Percentiles rank a stretch among this genome's conserved stretches.
Evolutionary conservation across 192 early-diverging fungal genomes (phyloP).

Genomic region (Hyaloraphidium curvatum): DNA sequence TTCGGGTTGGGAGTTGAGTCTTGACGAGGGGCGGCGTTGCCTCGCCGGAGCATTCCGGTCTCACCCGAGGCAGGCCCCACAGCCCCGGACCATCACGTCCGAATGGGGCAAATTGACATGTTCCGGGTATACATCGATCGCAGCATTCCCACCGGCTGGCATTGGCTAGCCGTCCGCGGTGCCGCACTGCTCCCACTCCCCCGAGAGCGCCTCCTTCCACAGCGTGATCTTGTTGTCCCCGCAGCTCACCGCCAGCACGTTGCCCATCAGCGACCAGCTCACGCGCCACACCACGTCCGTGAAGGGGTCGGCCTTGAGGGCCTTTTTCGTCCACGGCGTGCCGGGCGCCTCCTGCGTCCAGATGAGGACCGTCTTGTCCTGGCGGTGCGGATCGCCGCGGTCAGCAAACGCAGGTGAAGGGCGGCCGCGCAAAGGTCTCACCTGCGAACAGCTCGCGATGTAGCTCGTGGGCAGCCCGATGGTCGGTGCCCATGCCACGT

Average conservation of each 20-base stretch:
- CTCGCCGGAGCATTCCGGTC: no score
- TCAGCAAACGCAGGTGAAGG: neutral
- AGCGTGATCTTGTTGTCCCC: slow-evolving; percentile 93
- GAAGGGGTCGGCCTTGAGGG: slow-evolving; percentile 56
- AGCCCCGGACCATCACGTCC: no score
- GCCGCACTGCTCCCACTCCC: slow-evolving; percentile 78
- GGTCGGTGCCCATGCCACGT: slow-evolving; percentile 91
- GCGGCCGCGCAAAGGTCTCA: slow-evolving; percentile 2
- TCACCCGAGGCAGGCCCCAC: no score
- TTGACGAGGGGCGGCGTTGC: no score
- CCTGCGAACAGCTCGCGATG: slow-evolving; percentile 85
- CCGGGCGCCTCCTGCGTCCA: slow-evolving; percentile 70
- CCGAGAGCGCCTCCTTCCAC: slow-evolving; percentile 88
- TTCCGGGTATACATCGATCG: no score
- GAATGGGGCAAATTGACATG: no score
- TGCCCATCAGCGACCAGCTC: slow-evolving; percentile 89
- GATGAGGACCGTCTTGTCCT: slow-evolving; percentile 88
- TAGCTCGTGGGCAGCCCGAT: slow-evolving; percentile 76
- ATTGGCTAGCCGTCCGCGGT: no score
- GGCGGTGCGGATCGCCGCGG: neutral
- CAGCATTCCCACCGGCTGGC: no score
- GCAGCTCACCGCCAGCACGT: slow-evolving; percentile 85
- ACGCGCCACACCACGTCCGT: slow-evolving; percentile 96
- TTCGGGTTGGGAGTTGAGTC: no score
- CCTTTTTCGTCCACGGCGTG: slow-evolving; percentile 53